phyloP scores from a whole-genome alignment of 116 monocot species.

The Papilionanthe hybrid region DNA sequence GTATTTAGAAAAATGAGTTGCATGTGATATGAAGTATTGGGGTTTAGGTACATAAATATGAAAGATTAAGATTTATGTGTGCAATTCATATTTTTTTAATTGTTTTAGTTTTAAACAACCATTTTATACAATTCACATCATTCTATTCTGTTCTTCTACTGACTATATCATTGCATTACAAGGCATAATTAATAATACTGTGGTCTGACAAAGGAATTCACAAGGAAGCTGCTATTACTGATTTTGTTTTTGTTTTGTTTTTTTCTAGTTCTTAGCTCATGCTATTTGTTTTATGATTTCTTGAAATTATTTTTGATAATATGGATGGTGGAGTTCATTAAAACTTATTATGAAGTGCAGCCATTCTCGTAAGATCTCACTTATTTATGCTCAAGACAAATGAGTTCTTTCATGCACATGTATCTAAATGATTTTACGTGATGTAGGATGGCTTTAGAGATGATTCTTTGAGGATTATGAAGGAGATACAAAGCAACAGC shows the following conservation, averaged over 20 bases:
- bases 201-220: neutral
- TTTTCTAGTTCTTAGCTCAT: neutral
- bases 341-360: neutral
- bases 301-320: neutral
- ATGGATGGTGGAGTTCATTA: neutral
- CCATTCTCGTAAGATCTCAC: neutral
- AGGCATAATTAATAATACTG: neutral
- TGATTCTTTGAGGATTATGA: conserved; percentile 97
- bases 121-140: neutral
- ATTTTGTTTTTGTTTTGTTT: neutral
- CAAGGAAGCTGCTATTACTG: neutral
- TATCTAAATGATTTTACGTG: conserved; percentile 6
- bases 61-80: too few species aligned
- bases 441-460: conserved; percentile 86
- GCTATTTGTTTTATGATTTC: neutral
- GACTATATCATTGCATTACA: neutral
- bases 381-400: neutral
- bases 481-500: conserved; percentile 73
- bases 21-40: too few species aligned
- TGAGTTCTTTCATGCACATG: neutral
- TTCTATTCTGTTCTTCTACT: neutral
- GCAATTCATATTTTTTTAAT: too few species aligned
- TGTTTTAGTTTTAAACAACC: too few species aligned
- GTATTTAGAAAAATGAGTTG: too few species aligned
- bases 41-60: too few species aligned